Base-by-base conservation (phyloP, 768 basidiomycete species). In the Dendrothele bispora region DNA sequence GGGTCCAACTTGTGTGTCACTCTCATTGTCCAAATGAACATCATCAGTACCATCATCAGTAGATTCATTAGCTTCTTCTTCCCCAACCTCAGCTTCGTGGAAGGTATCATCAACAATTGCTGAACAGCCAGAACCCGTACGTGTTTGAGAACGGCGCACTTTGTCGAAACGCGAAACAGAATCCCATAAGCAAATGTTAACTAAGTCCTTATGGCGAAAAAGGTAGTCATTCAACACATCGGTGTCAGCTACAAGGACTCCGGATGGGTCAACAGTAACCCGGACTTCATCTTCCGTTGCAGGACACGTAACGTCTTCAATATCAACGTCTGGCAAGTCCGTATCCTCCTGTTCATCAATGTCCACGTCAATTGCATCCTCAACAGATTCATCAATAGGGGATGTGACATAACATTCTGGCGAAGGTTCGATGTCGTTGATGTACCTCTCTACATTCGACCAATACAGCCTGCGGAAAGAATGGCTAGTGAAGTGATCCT, bases 401-500 rank as follows among this genome's bases (percentile, higher is more conserved):
- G n/a, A n/a, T n/a, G n/a, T n/a, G n/a, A n/a, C n/a, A 30, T 22
- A 24, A 39, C n/a, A 36, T 25, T 39, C 17, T 5, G 22, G 35
- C 8, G n/a, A 28, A 25, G n/a, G n/a, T 26, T 10, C 22, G 17
- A 14, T 4, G 7, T 5, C 0, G 15, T 54, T 41, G 7, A 62
- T 24, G 21, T 50, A 38, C 18, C 28, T 22, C 30, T 59, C 60
- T 29, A 62, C 54, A 5, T 25, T 39, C 0, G 44, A 40, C 65
- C 63, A 67, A 34, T 59, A 62, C 10, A 67, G 38, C 14, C 53
- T 47, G 2, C 27, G 7, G 44, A 47, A 67, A 7, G 36, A 8
- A 45, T 67, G 64, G 22, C 54, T 61, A 1, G 60, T 59, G 32
- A 58, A 68, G 26, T 64, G 60, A 44, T 67, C 62, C 21, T 59